Evolutionary conservation across 257 asterid species (phyloP).

Genomic region (Petunia axillaris): DNA sequence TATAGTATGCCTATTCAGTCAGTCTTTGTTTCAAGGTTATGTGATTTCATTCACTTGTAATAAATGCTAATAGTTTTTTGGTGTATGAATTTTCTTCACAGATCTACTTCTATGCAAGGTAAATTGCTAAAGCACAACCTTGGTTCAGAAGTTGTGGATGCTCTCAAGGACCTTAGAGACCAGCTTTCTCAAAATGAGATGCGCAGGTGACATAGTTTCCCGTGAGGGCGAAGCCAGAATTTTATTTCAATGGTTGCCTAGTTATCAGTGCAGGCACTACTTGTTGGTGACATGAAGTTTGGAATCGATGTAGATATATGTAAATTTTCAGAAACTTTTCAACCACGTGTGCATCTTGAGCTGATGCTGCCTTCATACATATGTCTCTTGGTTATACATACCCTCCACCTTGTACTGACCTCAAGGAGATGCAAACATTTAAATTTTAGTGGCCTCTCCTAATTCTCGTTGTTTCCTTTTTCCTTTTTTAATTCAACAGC

Average conservation of each 20-base stretch:
- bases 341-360: neutral
- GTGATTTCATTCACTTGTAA: neutral
- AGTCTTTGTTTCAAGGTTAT: neutral
- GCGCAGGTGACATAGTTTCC: constrained; percentile 25
- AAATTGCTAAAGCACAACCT: constrained; percentile 93
- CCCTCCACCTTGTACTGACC: neutral
- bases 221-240: neutral
- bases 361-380: constrained; percentile 17
- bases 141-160: constrained; percentile 80
- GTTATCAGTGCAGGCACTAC: neutral
- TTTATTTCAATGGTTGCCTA: neutral
- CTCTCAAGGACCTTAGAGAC: constrained; percentile 90
- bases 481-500: neutral
- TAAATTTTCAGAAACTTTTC: neutral
- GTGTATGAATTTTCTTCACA: constrained; percentile 34
- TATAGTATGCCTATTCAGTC: neutral
- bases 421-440: constrained; percentile 15
- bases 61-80: neutral
- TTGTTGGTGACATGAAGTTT: neutral
- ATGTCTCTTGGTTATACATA: neutral
- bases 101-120: constrained; percentile 92
- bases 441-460: neutral
- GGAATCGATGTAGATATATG: neutral
- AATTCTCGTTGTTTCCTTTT: neutral
- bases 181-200: constrained; percentile 57